Base-by-base conservation (phyloP, 2,329 filamentous ascomycete genomes). In the Aspergillus sp. region DNA sequence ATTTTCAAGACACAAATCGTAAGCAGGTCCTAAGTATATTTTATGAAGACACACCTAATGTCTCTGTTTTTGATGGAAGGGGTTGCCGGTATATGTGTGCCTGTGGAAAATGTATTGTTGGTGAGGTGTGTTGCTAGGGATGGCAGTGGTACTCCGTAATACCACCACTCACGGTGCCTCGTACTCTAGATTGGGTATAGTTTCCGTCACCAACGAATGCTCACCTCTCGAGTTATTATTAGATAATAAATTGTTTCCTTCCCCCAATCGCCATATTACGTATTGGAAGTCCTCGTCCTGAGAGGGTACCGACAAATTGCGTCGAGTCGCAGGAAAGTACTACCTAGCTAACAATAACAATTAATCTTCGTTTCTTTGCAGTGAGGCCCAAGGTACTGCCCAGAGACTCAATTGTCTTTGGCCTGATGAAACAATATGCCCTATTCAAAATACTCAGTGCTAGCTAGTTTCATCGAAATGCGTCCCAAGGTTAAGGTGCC, bases 171-270 rank as follows among this genome's bases (percentile, higher is more conserved):
- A 33, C n/a, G 9, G 27, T 19, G 13, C 22, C 27, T 30, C 27
- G 27, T 7, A 40, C 33, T 54, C 51, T 53, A 7, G n/a, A 48
- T 48, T 22, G 22, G 51, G 51, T 54, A 54, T 54, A 54, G 51
- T 54, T 47, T 54, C 33, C 51, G 42, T 33, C 24, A 15, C 27
- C 4, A 22, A 30, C 27, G 19, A 15, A 41, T 13, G 13, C n/a
- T 8, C 15, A 42, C 12, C 41, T 30, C 22, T 33, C 46, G 17
- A 17, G 8, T 33, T 47, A 27, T n/a, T 30, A 30, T 30, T 30
- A 30, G 27, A 30, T 30, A 30, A 30, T 30, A n/a, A 9, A 17
- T 30, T 24, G 22, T 13, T 15, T 27, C 17, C 27, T 30, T 30
- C 27, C 27, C 27, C 27, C 13, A 17, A 11, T 45, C 22, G 4